Conservation (phyloP, 495 filamentous ascomycete species). For the Lindgomyces ingoldianus region DNA sequence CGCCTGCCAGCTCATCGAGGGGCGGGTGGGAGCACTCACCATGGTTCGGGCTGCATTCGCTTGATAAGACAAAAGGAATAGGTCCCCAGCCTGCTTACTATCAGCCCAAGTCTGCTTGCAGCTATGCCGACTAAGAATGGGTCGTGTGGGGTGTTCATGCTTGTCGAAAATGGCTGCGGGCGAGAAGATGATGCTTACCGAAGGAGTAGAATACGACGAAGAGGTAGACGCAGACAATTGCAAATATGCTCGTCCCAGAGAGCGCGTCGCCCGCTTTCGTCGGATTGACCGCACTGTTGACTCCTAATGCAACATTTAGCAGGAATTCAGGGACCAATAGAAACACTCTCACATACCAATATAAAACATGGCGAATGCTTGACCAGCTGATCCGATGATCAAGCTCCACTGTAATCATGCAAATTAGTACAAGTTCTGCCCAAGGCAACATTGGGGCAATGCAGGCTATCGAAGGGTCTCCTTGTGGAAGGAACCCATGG, state of each 20-base stretch:
- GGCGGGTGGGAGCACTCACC: constrained; percentile 5
- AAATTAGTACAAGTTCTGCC: no score
- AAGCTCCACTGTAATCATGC: constrained; percentile 34
- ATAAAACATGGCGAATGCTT: constrained; percentile 39
- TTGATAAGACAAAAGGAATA: constrained; percentile 55
- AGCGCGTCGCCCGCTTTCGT: constrained; percentile 33
- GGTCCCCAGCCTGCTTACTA: constrained; percentile 62
- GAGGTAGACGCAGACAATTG: constrained; percentile 61
- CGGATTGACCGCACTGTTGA: constrained; percentile 27
- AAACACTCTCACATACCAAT: constrained; percentile 21
- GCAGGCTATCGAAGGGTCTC: not conserved
- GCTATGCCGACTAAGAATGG: no score
- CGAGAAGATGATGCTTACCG: constrained; percentile 36
- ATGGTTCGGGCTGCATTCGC: constrained; percentile 35
- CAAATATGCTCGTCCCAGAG: constrained; percentile 29
- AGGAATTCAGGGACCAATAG: not conserved
- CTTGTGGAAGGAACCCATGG: not conserved
- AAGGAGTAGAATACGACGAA: constrained; percentile 78
- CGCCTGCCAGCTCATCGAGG: no score
- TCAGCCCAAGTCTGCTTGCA: constrained; percentile 14
- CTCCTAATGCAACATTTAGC: constrained; percentile 1
- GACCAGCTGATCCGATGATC: constrained; percentile 27
- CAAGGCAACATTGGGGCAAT: not conserved
- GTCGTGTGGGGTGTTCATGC: no score
- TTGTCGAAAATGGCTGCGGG: not conserved